Evolutionary conservation across 2,329 filamentous ascomycete genomes (phyloP), one percentile per base, ranked within the genome.

Genomic region (Aureobasidium lini): DNA sequence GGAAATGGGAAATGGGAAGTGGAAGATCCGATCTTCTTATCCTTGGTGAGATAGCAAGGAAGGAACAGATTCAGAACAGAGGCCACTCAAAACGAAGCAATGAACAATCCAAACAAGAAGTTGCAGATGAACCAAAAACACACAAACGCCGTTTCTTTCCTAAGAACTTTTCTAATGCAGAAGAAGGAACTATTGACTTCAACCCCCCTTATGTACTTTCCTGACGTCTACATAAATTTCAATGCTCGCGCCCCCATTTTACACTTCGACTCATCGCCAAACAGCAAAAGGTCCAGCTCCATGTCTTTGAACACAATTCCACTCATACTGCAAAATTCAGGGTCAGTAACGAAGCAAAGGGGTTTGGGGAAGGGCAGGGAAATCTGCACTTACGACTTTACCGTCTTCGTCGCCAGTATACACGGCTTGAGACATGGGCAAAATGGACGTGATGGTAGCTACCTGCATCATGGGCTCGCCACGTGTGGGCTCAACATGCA

Each of bases 331-430:
- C 2, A 29, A 16, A 43, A 15, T 6, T 31, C 15, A 48, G 1
- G 13, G 16, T 56, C 49, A 60, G 58, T 48, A 46, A 50, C 5
- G 1, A 10, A 8, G 6, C 16, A 8, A n/a, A 1, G n/a, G 7
- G 1, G 1, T 23, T n/a, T 15, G 10, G n/a, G 11, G 15, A 40
- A 36, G 34, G 34, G 37, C 11, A 40, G 44, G 8, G 13, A 37
- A 11, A 23, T 40, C 1, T 28, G 57, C 61, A 83, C 86, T 83
- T 70, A 94, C 89, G 73, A 99, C 93, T 78, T 86, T 82, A 32
- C 94, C 94, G 64, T 91, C 88, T 64, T 97, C 94, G 75, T 97
- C 94, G 3, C 93, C 94, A 0, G 92, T 96, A 73, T 96, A 97
- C 9, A 97, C 85, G 62, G 87, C 82, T 63, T 87, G 86, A 57